Base-by-base conservation (phyloP, 31 red algal species). In the Porphyra umbilicalis region DNA sequence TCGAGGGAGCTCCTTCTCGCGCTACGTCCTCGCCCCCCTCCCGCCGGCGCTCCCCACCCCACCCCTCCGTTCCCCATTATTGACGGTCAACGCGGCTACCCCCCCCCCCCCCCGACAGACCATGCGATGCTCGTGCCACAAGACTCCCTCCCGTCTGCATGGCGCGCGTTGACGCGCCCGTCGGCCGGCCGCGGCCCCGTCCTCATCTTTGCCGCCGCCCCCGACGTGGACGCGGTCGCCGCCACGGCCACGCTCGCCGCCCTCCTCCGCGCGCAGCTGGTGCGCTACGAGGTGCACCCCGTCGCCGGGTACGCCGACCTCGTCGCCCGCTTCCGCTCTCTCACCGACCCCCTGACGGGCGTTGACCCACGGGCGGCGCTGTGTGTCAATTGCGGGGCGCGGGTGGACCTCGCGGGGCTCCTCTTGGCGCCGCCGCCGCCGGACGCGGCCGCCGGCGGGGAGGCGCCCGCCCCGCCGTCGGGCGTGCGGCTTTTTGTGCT, bases 281-380 rank as follows among this genome's bases (percentile, higher is more conserved):
- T 89, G 68, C 92, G 88, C 68, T 95, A 90, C 76, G 92, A 95
- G 81, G 82, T 95, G 1, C 88, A 91, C 75, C 92, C 92, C 34
- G 92, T 95, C 35, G 82, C 36, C 30, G 88, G 89, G n/a, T 91
- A 91, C 75, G 78, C 68, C 33, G 74, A 95, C 76, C 85, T 95
- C 6, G 81, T 76, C 30, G 81, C 80, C 35, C 89, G 90, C 76
- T 95, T 95, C 80, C 33, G 46, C 34, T 80, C 77, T 8, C 82
- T 95, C 44, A 87, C 82, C 9, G 34, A 81, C 75, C 83, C 81
- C 38, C 57, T 80, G 35, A 83, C 77, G 75, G 88, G 83, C 15
- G 79, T 89, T 33, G 88, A 95, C 44, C 92, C 92, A 33, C 87
- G 92, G 33, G 82, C 83, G 30, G 85, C 87, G 14, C 76, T 95